These are phyloP conservation scores for Mycena filopes DNA, from an alignment of 768 basidiomycete genomes.

Conservation along the genomic window DNA sequence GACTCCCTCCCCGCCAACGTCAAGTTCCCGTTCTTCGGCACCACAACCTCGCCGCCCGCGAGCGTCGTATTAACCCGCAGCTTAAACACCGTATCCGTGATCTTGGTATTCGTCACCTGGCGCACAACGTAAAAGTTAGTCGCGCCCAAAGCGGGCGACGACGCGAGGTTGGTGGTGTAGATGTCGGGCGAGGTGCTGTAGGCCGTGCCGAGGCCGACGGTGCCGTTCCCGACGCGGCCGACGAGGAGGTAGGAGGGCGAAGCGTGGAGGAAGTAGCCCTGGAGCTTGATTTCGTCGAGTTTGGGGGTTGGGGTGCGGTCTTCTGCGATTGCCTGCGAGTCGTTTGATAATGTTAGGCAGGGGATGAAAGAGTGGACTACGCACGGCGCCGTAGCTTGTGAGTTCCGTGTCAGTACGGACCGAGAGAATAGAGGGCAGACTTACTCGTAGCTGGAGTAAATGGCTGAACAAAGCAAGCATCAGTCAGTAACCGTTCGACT, in stretches of 20 bases:
- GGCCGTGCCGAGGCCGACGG: slow-evolving; percentile 49
- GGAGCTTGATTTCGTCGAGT: slow-evolving; percentile 71
- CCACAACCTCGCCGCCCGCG: slow-evolving; percentile 52
- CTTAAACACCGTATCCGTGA: slow-evolving; percentile 54
- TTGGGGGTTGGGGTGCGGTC: slow-evolving; percentile 65
- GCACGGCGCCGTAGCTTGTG: slow-evolving; percentile 42
- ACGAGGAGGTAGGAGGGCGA: slow-evolving; percentile 74
- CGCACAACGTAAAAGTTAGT: slow-evolving; percentile 72
- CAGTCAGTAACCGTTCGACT: not conserved
- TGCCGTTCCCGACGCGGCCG: slow-evolving; percentile 66
- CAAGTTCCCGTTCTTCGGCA: slow-evolving; percentile 54
- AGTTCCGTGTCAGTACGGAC: not conserved
- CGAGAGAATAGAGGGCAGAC: slow-evolving; percentile 2
- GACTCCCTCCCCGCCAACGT: slow-evolving; percentile 72
- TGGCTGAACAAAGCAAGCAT: slow-evolving; percentile 26
- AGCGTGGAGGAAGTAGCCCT: slow-evolving; percentile 73
- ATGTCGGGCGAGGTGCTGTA: slow-evolving; percentile 50
- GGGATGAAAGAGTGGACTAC: not conserved
- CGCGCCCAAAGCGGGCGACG: slow-evolving; percentile 61
- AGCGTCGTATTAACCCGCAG: slow-evolving; percentile 60
- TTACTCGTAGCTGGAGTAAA: slow-evolving; percentile 53
- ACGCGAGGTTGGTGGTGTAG: slow-evolving; percentile 64
- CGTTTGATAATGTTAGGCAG: no score
- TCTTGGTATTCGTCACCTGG: slow-evolving; percentile 59
- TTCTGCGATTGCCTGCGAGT: slow-evolving; percentile 60